Conservation (phyloP, 2,329 filamentous ascomycete species). For the Colletotrichum tropicicola region DNA sequence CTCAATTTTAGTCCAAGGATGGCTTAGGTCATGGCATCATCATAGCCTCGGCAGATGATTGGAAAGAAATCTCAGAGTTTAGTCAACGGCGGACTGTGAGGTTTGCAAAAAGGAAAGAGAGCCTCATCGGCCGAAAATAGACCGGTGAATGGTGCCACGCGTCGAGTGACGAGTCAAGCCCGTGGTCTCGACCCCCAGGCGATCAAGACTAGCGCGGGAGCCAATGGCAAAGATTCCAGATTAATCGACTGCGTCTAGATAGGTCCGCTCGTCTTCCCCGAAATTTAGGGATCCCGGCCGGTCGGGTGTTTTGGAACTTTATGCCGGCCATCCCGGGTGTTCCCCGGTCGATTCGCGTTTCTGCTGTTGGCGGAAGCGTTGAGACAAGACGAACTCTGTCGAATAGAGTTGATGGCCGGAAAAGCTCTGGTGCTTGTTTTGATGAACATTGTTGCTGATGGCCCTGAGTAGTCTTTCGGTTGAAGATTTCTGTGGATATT, state of each 20-base stretch:
- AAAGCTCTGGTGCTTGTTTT: no score
- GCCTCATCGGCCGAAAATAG: background rate
- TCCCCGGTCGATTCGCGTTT: background rate
- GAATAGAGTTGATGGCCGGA: no score
- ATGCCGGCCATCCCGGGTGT: background rate
- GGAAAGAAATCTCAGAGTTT: no score
- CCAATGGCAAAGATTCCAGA: background rate
- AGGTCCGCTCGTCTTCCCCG: background rate
- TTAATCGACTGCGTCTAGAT: slow-evolving; percentile 1
- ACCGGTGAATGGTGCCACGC: background rate
- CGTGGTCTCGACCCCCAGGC: background rate
- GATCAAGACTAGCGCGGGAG: background rate
- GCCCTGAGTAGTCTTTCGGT: no score
- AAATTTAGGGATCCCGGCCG: slow-evolving; percentile 1
- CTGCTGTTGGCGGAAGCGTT: background rate
- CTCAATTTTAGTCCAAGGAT: no score
- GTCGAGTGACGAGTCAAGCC: background rate
- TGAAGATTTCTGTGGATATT: no score
- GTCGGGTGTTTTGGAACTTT: background rate
- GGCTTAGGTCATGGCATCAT: no score
- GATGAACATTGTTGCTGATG: no score
- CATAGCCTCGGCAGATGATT: no score
- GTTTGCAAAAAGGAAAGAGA: background rate
- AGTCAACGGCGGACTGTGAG: background rate
- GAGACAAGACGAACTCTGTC: slow-evolving; percentile 7